Percentiles rank a stretch among this genome's conserved stretches.
Conservation (phyloP, 331 rosid genomes). For the Quercus phellos region DNA sequence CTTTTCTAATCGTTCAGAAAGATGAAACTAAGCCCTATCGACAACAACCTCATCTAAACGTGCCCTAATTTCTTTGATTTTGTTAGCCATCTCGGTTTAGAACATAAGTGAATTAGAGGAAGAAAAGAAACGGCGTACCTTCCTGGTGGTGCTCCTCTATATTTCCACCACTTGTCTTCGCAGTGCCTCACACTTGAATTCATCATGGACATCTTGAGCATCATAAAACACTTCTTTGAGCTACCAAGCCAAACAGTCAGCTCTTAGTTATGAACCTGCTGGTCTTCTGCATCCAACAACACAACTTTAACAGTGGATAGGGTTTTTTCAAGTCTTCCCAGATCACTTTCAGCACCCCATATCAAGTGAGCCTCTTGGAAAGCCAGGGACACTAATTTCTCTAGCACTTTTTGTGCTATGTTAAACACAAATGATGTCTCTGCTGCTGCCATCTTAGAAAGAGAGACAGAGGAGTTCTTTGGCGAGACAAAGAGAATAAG, state of each 20-base stretch:
- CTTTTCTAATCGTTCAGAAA: not conserved
- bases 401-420: conserved; percentile 6
- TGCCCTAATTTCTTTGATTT: not conserved
- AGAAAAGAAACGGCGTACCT: conserved; percentile 22
- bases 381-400: conserved; percentile 20
- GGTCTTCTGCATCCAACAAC: conserved; percentile 14
- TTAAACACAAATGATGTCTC: not conserved
- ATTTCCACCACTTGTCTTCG: conserved; percentile 9
- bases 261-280: not conserved
- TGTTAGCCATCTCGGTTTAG: not conserved
- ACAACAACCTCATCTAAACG: conserved; percentile 11
- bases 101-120: conserved; percentile 20
- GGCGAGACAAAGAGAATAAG: too few relatives aligned
- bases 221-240: conserved; percentile 4
- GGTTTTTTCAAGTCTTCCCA: not conserved
- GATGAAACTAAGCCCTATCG: not conserved
- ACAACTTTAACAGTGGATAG: conserved; percentile 4
- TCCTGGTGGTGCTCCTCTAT: not conserved
- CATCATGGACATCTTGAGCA: conserved; percentile 9
- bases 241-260: conserved; percentile 9
- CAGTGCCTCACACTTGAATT: not conserved
- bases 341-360: not conserved
- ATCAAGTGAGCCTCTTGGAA: conserved; percentile 4
- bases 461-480: too few relatives aligned
- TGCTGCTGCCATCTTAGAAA: not conserved